Percentiles rank a stretch among this genome's conserved stretches.
phyloP scores from a whole-genome alignment of 2,329 filamentous ascomycete species.

The Pestalotiopsis fici region DNA sequence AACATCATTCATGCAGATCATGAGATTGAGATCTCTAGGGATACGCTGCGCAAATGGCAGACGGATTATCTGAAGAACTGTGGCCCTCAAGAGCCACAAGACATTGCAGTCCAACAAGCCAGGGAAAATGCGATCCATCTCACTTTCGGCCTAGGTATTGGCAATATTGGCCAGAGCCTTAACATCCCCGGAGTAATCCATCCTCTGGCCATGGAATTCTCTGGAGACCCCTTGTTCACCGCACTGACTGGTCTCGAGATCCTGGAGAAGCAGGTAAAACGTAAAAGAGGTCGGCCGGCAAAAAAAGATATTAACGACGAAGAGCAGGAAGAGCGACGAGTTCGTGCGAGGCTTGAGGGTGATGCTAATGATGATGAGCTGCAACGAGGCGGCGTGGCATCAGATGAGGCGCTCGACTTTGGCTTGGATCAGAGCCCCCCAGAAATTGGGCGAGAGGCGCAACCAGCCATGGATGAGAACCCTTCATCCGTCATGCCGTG shows the following conservation, averaged over 20 bases:
- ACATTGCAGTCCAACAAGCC: conserved; percentile 35
- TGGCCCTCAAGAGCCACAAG: conserved; percentile 23
- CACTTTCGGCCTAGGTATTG: conserved; percentile 40
- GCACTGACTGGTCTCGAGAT: conserved; percentile 34
- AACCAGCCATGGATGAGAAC: conserved; percentile 67
- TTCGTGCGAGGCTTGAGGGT: conserved; percentile 35
- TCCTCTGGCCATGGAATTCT: conserved; percentile 47
- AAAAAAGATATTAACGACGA: conserved; percentile 42
- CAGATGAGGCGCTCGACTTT: conserved; percentile 22
- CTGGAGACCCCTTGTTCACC: conserved; percentile 43
- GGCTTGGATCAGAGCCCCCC: conserved; percentile 17
- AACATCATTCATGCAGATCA: conserved; percentile 25
- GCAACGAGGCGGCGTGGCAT: conserved; percentile 23
- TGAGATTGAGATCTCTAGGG: conserved; percentile 34
- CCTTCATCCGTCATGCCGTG: conserved; percentile 56
- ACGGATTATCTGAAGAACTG: conserved; percentile 52
- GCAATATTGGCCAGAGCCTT: conserved; percentile 33
- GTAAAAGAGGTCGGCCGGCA: conserved; percentile 40
- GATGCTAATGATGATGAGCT: conserved; percentile 16
- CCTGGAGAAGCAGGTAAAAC: conserved; percentile 15
- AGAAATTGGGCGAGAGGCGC: conserved; percentile 52
- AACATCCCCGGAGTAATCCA: conserved; percentile 33
- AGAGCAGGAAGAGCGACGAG: conserved; percentile 36
- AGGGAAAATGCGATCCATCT: conserved; percentile 41
- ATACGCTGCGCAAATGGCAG: conserved; percentile 41